Percentiles rank a stretch among this genome's conserved stretches.
Evolutionary conservation across 2,329 filamentous ascomycete species (phyloP).

Genomic region (Pleurostoma richardsiae): DNA sequence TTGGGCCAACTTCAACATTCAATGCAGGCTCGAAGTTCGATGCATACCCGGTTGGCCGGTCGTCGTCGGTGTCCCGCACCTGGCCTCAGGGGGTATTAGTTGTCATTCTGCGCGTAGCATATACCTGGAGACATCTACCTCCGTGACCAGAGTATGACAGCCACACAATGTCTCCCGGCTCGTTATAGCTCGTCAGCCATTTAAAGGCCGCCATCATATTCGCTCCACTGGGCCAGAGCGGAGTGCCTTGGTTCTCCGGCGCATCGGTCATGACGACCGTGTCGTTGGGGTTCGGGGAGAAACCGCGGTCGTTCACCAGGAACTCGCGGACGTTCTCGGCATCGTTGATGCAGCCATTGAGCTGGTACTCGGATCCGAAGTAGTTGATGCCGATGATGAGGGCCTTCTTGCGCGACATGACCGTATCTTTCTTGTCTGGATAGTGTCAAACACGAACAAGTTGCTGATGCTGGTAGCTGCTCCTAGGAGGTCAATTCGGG

Average conservation of each 20-base stretch:
- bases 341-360: slow-evolving; percentile 48
- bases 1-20: too few relatives aligned
- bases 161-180: slow-evolving; percentile 46
- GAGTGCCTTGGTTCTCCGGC: slow-evolving; percentile 22
- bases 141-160: slow-evolving; percentile 57
- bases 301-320: slow-evolving; percentile 28
- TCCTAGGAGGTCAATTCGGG: too few relatives aligned
- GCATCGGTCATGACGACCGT: slow-evolving; percentile 30
- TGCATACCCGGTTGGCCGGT: slow-evolving; percentile 21
- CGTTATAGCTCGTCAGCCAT: slow-evolving; percentile 46
- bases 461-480: too few relatives aligned
- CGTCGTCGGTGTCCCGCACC: slow-evolving; percentile 36
- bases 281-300: slow-evolving; percentile 21
- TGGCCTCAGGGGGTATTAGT: slow-evolving; percentile 22
- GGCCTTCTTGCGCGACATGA: slow-evolving; percentile 24
- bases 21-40: too few relatives aligned
- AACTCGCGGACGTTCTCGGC: slow-evolving; percentile 27
- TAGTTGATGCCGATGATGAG: slow-evolving; percentile 53
- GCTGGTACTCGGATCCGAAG: slow-evolving; percentile 49
- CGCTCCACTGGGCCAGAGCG: slow-evolving; percentile 23
- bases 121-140: slow-evolving; percentile 18
- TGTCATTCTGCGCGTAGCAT: slow-evolving; percentile 3
- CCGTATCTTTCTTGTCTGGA: neutral
- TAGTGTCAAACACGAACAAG: too few relatives aligned
- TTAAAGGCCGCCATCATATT: slow-evolving; percentile 44